Percentiles rank a stretch among this genome's conserved stretches.
Evolutionary conservation across 192 early-diverging fungal genomes (phyloP).

Genomic region (Coemansia sp.): DNA sequence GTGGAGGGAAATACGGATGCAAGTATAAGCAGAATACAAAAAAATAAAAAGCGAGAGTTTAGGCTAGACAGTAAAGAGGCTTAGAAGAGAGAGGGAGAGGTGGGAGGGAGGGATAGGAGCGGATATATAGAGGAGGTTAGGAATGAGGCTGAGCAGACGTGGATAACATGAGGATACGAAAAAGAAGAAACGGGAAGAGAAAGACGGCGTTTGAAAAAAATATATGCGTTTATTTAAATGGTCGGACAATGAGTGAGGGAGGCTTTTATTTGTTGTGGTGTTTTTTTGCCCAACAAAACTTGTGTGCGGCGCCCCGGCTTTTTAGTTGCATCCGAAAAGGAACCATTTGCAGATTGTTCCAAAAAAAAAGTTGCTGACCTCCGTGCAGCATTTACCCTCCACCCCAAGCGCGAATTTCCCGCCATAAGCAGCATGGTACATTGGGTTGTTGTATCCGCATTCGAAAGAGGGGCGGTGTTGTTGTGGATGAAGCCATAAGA

Average conservation of each 20-base stretch:
- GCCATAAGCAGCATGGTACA: not conserved
- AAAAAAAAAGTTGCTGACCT: not conserved
- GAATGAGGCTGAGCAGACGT: constrained; percentile 43
- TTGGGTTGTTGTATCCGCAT: not conserved
- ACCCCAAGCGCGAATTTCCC: not conserved
- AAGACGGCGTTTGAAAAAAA: constrained; percentile 29
- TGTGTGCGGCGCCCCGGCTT: not conserved
- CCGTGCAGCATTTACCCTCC: not conserved
- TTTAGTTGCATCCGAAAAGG: constrained; percentile 1
- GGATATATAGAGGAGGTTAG: constrained; percentile 17
- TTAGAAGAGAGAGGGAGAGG: constrained; percentile 4
- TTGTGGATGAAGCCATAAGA: not conserved
- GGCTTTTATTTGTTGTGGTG: constrained; percentile 8
- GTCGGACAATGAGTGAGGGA: too few species aligned
- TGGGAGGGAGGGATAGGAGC: not conserved
- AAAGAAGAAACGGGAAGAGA: constrained; percentile 3
- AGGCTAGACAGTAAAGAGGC: not conserved
- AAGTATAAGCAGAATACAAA: not conserved
- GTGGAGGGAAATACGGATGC: not conserved
- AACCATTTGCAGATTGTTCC: not conserved
- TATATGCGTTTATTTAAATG: constrained; percentile 9
- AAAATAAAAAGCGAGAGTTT: constrained; percentile 1
- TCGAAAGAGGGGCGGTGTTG: not conserved
- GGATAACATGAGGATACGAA: constrained; percentile 15
- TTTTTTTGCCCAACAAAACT: constrained; percentile 7